Evolutionary conservation across 192 early-diverging fungal genomes (phyloP), one percentile per base, ranked within the genome.

Genomic region (Gaertneriomyces semiglobifer): DNA sequence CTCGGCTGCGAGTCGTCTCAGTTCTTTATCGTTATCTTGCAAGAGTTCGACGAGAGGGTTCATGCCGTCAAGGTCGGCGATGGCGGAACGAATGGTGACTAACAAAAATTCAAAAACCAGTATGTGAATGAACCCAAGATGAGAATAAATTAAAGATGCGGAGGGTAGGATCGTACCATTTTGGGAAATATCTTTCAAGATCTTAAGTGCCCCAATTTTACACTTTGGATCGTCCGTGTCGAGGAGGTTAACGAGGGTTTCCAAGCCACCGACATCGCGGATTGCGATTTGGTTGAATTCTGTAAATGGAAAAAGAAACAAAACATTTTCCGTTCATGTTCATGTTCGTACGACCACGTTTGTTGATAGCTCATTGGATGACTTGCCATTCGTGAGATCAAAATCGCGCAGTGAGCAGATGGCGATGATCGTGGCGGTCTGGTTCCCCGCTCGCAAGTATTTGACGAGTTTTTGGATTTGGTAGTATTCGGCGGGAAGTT

Each of bases 151-250:
- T 39, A 64, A 53, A 38, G 7, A 18, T 9, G 8, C 0, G 14
- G 53, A 6, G 5, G 1, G 16, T 10, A 0, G 44, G 43, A 0
- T 7, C 63, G 42, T 63, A 83, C 80, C 77, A 65, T 86, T 86
- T 56, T 83, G 74, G 2, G 84, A 83, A 51, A 82, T 81, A 9
- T 84, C 78, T 62, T 77, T 80, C 50, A 87, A 54, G 12, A 87
- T 86, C 68, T 84, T 79, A 18, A 87, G 63, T 9, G 85, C 81
- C 7, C 84, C 85, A 40, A 82, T 84, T 55, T 81, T 81, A 70
- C 85, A 87, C 68, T 86, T 86, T 7, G 79, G 72, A 62, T 87
- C 81, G 60, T 87, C 82, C 4, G 85, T 87, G 73, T 86, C 84
- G 48, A 87, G 73, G 12, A 87, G 62, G 58, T 87, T 87, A 9